Conservation (phyloP, 768 basidiomycete species). For the Rhodotorula taiwanensis region DNA sequence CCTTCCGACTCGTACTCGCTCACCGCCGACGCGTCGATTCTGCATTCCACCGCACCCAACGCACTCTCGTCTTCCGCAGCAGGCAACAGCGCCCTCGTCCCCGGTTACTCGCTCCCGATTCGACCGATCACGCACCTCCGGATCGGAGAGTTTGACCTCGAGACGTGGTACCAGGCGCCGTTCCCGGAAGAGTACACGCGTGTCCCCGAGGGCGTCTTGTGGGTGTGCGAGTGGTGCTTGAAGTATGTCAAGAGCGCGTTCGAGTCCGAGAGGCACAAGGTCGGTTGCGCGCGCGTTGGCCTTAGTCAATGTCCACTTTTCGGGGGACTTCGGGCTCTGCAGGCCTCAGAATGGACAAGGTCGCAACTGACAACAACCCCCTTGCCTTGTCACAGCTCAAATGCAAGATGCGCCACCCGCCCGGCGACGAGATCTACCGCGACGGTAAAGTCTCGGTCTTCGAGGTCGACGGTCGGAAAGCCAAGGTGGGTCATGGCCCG, state of each 20-base stretch:
- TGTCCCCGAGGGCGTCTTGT: constrained; percentile 82
- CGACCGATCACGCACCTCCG: constrained; percentile 35
- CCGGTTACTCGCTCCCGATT: constrained; percentile 8
- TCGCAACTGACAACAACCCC: too few relatives aligned
- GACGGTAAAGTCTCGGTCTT: constrained; percentile 84
- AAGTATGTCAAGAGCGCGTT: constrained; percentile 97
- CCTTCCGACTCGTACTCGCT: too few relatives aligned
- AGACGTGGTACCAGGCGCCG: constrained; percentile 98
- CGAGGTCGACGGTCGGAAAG: constrained; percentile 95
- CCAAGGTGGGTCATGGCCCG: constrained; percentile 57
- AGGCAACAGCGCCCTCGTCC: not conserved
- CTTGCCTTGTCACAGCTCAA: constrained; percentile 58
- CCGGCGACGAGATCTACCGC: constrained; percentile 95
- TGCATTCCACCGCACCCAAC: constrained; percentile 46
- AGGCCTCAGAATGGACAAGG: too few relatives aligned
- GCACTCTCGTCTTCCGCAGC: constrained; percentile 55
- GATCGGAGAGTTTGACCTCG: constrained; percentile 81
- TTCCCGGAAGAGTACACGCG: constrained; percentile 95
- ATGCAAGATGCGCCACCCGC: constrained; percentile 89
- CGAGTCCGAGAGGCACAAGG: constrained; percentile 74
- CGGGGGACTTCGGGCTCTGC: not conserved
- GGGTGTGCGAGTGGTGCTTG: constrained; percentile 96
- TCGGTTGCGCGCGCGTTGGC: constrained; percentile 45
- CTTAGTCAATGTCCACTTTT: not conserved
- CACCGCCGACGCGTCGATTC: too few relatives aligned